Evolutionary conservation across 495 filamentous ascomycete genomes (phyloP).

Genomic region (Recurvomyces mirabilis): DNA sequence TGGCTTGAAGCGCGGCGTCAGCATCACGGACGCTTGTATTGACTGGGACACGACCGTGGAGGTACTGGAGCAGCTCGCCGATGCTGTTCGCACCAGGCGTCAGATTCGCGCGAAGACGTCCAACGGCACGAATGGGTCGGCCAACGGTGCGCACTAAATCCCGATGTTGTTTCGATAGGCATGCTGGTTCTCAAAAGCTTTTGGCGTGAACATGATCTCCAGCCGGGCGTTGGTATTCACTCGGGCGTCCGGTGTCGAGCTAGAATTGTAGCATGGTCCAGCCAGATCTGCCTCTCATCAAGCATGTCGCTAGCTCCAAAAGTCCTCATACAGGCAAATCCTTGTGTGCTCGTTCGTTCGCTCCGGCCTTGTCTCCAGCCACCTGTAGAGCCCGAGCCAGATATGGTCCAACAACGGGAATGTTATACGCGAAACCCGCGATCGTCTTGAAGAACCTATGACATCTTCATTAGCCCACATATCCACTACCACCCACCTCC

Average conservation of each 20-base stretch:
- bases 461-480: background rate
- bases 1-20: constrained; percentile 79
- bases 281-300: no score
- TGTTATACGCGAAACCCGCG: constrained; percentile 67
- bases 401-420: constrained; percentile 78
- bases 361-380: constrained; percentile 42
- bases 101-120: constrained; percentile 22
- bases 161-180: background rate
- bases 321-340: constrained; percentile 23
- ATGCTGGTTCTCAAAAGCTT: constrained; percentile 2
- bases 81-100: constrained; percentile 67
- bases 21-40: constrained; percentile 96
- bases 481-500: background rate
- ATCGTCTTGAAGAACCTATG: constrained; percentile 45
- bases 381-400: constrained; percentile 56
- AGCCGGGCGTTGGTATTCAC: constrained; percentile 1
- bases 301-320: no score
- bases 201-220: constrained; percentile 1
- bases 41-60: constrained; percentile 81
- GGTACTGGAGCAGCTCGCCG: constrained; percentile 77
- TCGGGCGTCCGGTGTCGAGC: background rate
- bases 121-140: constrained; percentile 20
- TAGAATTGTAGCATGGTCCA: no score
- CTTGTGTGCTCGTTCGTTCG: constrained; percentile 21
- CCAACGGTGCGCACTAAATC: constrained; percentile 11